Evolutionary conservation across 371 early-diverging fungal genomes (phyloP).

Genomic region (Parasitella parasitica): DNA sequence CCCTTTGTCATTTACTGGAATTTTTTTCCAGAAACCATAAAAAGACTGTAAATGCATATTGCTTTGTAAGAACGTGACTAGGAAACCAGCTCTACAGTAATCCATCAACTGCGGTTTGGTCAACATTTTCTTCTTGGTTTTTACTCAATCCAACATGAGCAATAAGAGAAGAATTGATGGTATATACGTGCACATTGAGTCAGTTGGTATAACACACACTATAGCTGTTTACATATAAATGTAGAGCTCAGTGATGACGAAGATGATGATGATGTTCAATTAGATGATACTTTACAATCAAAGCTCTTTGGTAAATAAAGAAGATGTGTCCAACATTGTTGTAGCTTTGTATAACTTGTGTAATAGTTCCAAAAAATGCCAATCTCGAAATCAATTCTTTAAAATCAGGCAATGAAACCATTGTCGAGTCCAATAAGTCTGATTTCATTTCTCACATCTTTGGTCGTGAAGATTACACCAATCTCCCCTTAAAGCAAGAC

Average conservation of each 20-base stretch:
- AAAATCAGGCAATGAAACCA: slow-evolving; percentile 20
- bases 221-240: background rate
- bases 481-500: slow-evolving; percentile 85
- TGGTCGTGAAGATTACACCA: slow-evolving; percentile 73
- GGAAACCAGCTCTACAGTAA: background rate
- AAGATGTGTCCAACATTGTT: background rate
- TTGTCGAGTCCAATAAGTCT: slow-evolving; percentile 24
- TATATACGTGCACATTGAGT: background rate
- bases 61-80: background rate
- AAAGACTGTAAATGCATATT: too few species aligned
- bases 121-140: background rate
- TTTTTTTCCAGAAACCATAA: too few species aligned
- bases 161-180: slow-evolving; percentile 28
- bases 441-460: slow-evolving; percentile 66
- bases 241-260: slow-evolving; percentile 32
- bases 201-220: background rate
- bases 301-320: slow-evolving; percentile 42
- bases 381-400: slow-evolving; percentile 53
- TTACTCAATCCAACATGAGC: slow-evolving; percentile 9
- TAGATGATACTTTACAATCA: slow-evolving; percentile 38
- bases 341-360: background rate
- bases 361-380: slow-evolving; percentile 55
- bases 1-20: too few species aligned
- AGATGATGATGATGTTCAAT: slow-evolving; percentile 47
- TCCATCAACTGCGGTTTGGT: background rate